phyloP scores from a whole-genome alignment of 768 basidiomycete species.

The Tylopilus subfusipes region DNA sequence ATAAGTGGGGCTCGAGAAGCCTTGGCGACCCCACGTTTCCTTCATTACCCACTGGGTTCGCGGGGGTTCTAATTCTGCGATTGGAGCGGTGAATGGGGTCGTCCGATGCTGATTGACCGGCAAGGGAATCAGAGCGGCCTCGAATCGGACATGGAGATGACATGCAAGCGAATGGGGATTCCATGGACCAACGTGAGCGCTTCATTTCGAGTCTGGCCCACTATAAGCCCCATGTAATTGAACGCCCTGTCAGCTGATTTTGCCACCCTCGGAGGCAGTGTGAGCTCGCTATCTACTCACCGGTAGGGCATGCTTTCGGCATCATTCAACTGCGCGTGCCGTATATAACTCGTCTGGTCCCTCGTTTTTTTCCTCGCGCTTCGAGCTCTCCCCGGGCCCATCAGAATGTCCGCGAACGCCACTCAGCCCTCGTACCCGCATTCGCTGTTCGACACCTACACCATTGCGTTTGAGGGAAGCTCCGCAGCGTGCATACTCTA shows the following conservation, averaged over 20 bases:
- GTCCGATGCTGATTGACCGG: background rate
- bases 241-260: background rate
- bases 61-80: background rate
- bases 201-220: conserved; percentile 1
- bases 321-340: background rate
- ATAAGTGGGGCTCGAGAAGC: background rate
- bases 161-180: background rate
- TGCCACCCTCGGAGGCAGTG: conserved; percentile 2
- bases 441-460: conserved; percentile 15
- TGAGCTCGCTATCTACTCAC: conserved; percentile 4
- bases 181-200: background rate
- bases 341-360: conserved; percentile 3
- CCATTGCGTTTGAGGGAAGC: conserved; percentile 21
- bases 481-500: conserved; percentile 19
- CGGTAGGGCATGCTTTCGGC: conserved; percentile 2
- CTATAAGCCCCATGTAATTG: background rate
- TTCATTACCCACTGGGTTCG: background rate
- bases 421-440: conserved; percentile 8
- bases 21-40: background rate
- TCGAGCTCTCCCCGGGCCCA: background rate
- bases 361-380: background rate
- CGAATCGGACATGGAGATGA: background rate
- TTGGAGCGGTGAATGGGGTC: background rate
- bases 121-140: conserved; percentile 4
- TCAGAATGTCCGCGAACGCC: conserved; percentile 15